phyloP scores from a whole-genome alignment of 805 yeast species.

The Priceomyces carsonii region DNA sequence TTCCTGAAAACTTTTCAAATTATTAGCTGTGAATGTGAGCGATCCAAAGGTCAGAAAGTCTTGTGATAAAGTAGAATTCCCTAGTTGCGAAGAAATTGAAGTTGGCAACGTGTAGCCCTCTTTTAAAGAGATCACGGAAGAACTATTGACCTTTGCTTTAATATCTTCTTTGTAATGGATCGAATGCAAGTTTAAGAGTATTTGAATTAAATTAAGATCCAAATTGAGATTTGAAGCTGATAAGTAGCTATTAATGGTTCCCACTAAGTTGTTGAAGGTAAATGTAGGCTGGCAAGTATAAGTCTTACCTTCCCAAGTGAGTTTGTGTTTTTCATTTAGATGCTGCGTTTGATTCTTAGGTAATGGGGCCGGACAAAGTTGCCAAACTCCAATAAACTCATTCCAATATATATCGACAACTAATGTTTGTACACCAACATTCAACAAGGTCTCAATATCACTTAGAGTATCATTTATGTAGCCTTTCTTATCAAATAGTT shows the following conservation, averaged over 20 bases:
- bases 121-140: background rate
- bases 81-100: constrained; percentile 13
- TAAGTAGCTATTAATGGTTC: constrained; percentile 18
- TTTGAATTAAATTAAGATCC: constrained; percentile 32
- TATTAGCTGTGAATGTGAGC: constrained; percentile 28
- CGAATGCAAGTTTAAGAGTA: constrained; percentile 28
- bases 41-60: constrained; percentile 18
- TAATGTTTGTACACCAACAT: constrained; percentile 48
- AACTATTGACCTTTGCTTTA: background rate
- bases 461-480: constrained; percentile 21
- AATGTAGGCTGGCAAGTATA: constrained; percentile 32
- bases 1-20: constrained; percentile 11
- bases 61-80: constrained; percentile 31
- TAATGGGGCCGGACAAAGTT: constrained; percentile 52
- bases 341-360: constrained; percentile 24
- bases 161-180: constrained; percentile 8
- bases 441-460: constrained; percentile 28
- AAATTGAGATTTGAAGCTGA: constrained; percentile 30
- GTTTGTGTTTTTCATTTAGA: constrained; percentile 8
- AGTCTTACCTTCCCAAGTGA: constrained; percentile 27
- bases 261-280: constrained; percentile 23
- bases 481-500: constrained; percentile 31
- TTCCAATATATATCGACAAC: constrained; percentile 59
- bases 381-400: constrained; percentile 47
- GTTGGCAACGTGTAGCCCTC: constrained; percentile 1